Evolutionary conservation across 2,329 filamentous ascomycete genomes (phyloP), one percentile per base, ranked within the genome.

Genomic region (Tolypocladium sp.): DNA sequence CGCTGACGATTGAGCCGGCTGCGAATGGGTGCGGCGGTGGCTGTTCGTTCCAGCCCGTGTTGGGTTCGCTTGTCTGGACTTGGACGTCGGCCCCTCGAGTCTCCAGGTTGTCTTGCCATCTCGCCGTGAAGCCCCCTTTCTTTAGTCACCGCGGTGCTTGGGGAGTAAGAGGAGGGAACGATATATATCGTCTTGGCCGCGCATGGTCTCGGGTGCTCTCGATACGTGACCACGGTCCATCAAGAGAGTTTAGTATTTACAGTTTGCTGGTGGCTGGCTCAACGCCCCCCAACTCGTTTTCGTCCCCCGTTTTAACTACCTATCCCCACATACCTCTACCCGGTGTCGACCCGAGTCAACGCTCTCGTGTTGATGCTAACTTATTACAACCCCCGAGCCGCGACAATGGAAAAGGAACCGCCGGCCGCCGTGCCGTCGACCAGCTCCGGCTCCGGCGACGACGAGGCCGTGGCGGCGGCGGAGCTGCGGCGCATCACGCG

Each of bases 401-500:
- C 46, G 25, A 30, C 25, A 30, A 51, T 51, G 46, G 46, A 51
- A 25, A 51, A 30, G 46, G 13, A 12, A 8, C 15, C 2, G 46
- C 15, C 46, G 46, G 9, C 27, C 25, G 15, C 25, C 2, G 46
- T 20, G 15, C 27, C 46, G 6, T 20, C 15, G 46, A 33, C 46
- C 25, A 25, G 46, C 46, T 30, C 46, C 46, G 17, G 46, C 25
- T 13, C 25, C 44, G 25, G 27, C 40, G 2, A 8, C 40, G 27
- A 33, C 15, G 46, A 27, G 25, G 27, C 46, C 27, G 17, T 4
- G 35, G 35, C 35, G 35, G 35, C 35, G 35, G 33, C 33, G 5
- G 8, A 38, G 17, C 57, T 57, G 37, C 57, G 55, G 27, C 58
- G 59, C 54, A 63, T 67, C 53, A 62, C 63, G 54, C 63, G 65